phyloP scores from a whole-genome alignment of 2,329 filamentous ascomycete species.

The Pseudocercospora eumusae region DNA sequence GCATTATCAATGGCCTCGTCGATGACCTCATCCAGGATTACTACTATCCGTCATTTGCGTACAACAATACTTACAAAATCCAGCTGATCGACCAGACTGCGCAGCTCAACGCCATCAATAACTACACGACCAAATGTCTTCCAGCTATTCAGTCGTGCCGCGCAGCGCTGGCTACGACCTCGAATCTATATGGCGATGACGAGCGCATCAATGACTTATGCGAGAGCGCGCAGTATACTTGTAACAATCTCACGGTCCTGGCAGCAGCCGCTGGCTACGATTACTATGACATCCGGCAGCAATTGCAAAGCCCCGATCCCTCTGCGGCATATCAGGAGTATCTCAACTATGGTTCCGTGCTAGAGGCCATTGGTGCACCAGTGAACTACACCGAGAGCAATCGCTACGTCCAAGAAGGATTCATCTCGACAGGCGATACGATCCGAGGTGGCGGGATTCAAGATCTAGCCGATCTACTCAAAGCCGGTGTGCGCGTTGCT shows the following conservation, averaged over 20 bases:
- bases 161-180: constrained; percentile 31
- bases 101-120: constrained; percentile 48
- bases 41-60: constrained; percentile 59
- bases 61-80: constrained; percentile 67
- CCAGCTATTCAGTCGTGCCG: constrained; percentile 41
- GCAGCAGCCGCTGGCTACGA: constrained; percentile 26
- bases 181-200: constrained; percentile 31
- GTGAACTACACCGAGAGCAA: constrained; percentile 53
- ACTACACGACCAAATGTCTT: constrained; percentile 46
- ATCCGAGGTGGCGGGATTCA: constrained; percentile 45
- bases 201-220: constrained; percentile 25
- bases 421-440: constrained; percentile 49
- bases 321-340: constrained; percentile 53
- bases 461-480: constrained; percentile 47
- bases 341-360: constrained; percentile 51
- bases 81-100: constrained; percentile 57
- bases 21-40: constrained; percentile 64
- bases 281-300: constrained; percentile 56
- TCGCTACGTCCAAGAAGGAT: constrained; percentile 45
- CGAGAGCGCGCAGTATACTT: constrained; percentile 29
- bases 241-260: constrained; percentile 28
- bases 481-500: constrained; percentile 58
- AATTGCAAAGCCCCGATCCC: constrained; percentile 57
- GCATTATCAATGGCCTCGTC: constrained; percentile 71
- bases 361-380: constrained; percentile 53